Evolutionary conservation across 441 rosid genomes (phyloP).

Genomic region (Pelargonium cotyledonis): DNA sequence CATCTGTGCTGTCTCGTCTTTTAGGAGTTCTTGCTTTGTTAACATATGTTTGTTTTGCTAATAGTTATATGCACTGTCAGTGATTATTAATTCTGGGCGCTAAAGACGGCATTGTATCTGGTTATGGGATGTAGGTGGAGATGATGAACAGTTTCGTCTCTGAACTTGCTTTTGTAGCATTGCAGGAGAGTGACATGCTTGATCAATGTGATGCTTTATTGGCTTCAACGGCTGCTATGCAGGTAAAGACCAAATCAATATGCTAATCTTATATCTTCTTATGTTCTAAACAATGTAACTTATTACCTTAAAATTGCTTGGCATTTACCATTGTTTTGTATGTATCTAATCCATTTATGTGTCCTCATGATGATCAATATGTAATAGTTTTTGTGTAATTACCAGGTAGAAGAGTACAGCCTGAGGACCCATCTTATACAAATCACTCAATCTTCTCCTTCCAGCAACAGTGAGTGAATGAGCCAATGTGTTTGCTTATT

Average conservation of each 20-base stretch:
- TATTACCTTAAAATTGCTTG: too few species aligned
- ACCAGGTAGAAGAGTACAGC: conserved; percentile 66
- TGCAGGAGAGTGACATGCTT: conserved; percentile 52
- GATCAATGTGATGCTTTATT: conserved; percentile 58
- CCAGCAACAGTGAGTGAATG: too few species aligned
- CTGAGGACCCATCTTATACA: conserved; percentile 61
- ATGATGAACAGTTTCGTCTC: conserved; percentile 51
- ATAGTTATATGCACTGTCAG: not conserved
- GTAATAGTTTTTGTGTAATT: too few species aligned
- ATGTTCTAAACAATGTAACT: too few species aligned
- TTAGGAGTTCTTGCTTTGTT: too few species aligned
- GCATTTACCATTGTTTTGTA: too few species aligned
- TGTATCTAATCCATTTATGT: too few species aligned
- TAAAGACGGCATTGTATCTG: conserved; percentile 8
- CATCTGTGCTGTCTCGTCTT: too few species aligned
- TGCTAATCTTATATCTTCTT: not conserved
- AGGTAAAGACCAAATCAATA: conserved; percentile 37
- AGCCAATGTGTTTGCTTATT: too few species aligned
- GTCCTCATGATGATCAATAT: too few species aligned
- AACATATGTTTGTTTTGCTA: not conserved
- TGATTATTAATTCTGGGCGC: conserved; percentile 5
- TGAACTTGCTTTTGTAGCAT: conserved; percentile 56
- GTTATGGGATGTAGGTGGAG: conserved; percentile 44
- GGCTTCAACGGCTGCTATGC: conserved; percentile 50
- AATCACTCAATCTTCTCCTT: conserved; percentile 30